A percentile compares a stretch with the other conserved stretches of the same genome.
These are phyloP conservation scores for Dorcoceras hygrometricum DNA, from an alignment of 257 asterid genomes.

Conservation along the genomic window DNA sequence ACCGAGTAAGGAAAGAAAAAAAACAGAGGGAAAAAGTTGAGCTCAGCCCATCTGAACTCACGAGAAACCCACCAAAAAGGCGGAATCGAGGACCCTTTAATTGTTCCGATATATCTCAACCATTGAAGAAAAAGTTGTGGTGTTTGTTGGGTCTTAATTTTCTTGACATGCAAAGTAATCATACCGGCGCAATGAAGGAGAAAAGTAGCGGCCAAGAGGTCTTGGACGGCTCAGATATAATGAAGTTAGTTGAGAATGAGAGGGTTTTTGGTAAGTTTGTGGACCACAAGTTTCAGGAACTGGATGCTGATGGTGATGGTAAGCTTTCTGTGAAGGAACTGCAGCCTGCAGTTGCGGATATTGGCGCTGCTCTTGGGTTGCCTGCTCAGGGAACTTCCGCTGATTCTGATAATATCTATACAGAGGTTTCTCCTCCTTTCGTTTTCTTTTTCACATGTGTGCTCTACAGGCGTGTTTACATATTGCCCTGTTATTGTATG, in stretches of 20 bases:
- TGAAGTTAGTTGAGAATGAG: slow-evolving; percentile 89
- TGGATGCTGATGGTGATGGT: slow-evolving; percentile 79
- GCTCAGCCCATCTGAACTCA: slow-evolving; percentile 15
- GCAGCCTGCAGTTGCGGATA: slow-evolving; percentile 78
- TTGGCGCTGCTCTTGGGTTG: slow-evolving; percentile 83
- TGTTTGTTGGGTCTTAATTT: slow-evolving; percentile 9
- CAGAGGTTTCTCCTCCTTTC: slow-evolving; percentile 44
- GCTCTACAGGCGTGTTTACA: not conserved
- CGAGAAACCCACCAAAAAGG: slow-evolving; percentile 33
- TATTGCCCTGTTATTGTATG: not conserved
- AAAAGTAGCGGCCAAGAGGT: slow-evolving; percentile 42
- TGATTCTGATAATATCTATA: slow-evolving; percentile 68
- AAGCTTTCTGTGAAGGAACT: slow-evolving; percentile 73
- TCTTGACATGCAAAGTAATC: slow-evolving; percentile 26
- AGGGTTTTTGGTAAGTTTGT: slow-evolving; percentile 66
- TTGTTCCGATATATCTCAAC: slow-evolving; percentile 13
- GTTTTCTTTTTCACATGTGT: not conserved
- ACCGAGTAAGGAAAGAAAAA: not conserved
- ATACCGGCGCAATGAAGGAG: slow-evolving; percentile 27
- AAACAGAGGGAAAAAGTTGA: not conserved
- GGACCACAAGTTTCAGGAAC: slow-evolving; percentile 75
- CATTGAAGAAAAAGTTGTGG: slow-evolving; percentile 23
- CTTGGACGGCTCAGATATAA: slow-evolving; percentile 94
- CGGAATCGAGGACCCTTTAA: slow-evolving; percentile 1
- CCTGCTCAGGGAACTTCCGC: slow-evolving; percentile 74